Evolutionary conservation across 495 filamentous ascomycete genomes (phyloP), one percentile per base, ranked within the genome.

Genomic region (Daldinia vernicosa): DNA sequence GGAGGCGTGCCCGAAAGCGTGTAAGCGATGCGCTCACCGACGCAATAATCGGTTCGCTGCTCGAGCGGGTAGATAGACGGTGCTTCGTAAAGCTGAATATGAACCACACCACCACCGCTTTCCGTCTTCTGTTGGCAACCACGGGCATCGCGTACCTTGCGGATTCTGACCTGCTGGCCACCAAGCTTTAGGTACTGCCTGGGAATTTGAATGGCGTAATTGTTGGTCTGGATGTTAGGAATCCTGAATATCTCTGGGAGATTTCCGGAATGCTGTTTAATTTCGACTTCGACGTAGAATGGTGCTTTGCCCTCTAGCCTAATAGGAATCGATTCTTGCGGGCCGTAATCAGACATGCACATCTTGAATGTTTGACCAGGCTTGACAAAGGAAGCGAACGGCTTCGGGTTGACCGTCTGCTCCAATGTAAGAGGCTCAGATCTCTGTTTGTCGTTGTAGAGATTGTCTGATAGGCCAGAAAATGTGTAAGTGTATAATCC

Each of bases 321-420:
- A 47, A 99, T 89, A 0, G 95, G 94, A 61, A 99, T 94, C 9
- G 89, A 85, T 75, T 98, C 93, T 58, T 93, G 91, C 43, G 89
- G 89, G 47, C 84, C 86, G n/a, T 89, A 84, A 63, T 96, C 93
- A 39, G 91, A 89, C 71, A 93, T 90, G 82, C 95, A 99, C 79
- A 93, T 97, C 66, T 92, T 95, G 82, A 97, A 97, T 4, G 93
- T 93, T 77, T 94, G 94, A n/a, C 93, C 95, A 2, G 93, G 93
- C 66, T 92, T 91, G 59, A 85, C 85, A 72, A 99, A 98, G 12
- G 83, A 81, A 22, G 93, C 95, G 9, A 88, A 87, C 0, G 95
- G 95, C 32, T 91, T 89, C 17, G 91, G 81, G 76, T 96, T 90
- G 27, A 99, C 93, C 24, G 83, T 89, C 75, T 99, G 95, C 45